Evolutionary conservation across 163 green algal genomes (phyloP).

Genomic region (Chlamydomonas reinhardtii): DNA sequence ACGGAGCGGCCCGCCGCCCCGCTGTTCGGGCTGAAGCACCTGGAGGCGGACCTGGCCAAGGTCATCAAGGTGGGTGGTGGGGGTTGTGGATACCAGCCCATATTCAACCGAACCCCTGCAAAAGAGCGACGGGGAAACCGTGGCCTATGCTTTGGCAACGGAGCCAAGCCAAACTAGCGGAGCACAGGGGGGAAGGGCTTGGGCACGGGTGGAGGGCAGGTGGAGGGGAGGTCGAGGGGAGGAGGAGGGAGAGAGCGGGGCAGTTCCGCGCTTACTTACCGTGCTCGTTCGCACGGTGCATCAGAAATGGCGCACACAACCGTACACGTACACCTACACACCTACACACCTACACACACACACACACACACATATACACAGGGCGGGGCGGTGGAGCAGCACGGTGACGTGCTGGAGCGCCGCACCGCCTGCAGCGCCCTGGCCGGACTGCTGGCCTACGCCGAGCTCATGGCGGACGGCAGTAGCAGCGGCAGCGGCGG

Average conservation of each 20-base stretch:
- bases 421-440: conserved; percentile 52
- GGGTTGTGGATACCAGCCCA: neutral
- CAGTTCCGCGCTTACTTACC: too few relatives aligned
- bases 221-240: neutral
- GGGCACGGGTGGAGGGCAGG: too few relatives aligned
- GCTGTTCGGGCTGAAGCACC: conserved; percentile 79
- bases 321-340: neutral
- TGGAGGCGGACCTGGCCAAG: conserved; percentile 86
- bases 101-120: too few relatives aligned
- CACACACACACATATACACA: conserved; percentile 19
- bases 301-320: too few relatives aligned
- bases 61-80: conserved; percentile 71
- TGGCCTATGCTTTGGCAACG: too few relatives aligned
- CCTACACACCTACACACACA: too few relatives aligned
- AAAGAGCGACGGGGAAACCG: too few relatives aligned
- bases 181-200: neutral
- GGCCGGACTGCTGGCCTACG: conserved; percentile 80
- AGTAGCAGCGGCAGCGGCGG: too few relatives aligned
- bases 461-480: conserved; percentile 75
- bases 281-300: too few relatives aligned
- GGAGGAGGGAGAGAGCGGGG: neutral
- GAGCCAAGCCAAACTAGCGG: too few relatives aligned
- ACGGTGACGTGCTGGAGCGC: conserved; percentile 83
- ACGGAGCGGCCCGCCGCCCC: conserved; percentile 59
- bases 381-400: conserved; percentile 74